Evolutionary conservation across 306 rosid species (phyloP).

Genomic region (Cicer arietinum): DNA sequence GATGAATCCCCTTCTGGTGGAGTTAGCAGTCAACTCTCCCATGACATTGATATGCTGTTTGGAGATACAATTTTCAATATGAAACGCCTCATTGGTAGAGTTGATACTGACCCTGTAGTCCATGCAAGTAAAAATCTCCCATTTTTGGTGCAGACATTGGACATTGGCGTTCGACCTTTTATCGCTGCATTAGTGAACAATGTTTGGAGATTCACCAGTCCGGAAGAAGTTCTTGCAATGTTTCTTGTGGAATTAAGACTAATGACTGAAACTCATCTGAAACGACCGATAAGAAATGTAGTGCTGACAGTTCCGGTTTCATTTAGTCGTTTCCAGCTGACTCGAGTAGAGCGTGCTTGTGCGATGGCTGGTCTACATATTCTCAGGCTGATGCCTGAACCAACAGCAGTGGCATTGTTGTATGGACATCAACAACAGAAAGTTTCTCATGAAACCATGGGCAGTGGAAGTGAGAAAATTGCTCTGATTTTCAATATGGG

Average conservation of each 20-base stretch:
- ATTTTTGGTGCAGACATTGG: constrained; percentile 84
- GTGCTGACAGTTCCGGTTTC: constrained; percentile 89
- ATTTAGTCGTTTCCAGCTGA: constrained; percentile 80
- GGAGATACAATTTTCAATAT: constrained; percentile 86
- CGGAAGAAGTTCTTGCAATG: constrained; percentile 82
- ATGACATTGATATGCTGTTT: constrained; percentile 67
- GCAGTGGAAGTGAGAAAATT: constrained; percentile 72
- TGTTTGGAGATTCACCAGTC: constrained; percentile 83
- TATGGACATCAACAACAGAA: constrained; percentile 79
- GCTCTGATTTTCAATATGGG: constrained; percentile 91
- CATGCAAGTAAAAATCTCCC: constrained; percentile 79
- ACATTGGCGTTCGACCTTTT: constrained; percentile 81
- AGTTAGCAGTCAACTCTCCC: constrained; percentile 55
- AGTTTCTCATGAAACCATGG: constrained; percentile 54
- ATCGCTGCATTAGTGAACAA: constrained; percentile 79
- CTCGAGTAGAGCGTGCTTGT: constrained; percentile 82
- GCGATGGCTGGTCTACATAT: constrained; percentile 90
- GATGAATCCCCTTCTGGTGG: constrained; percentile 74
- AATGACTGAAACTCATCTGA: constrained; percentile 70
- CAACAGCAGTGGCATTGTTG: constrained; percentile 89
- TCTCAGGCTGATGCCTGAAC: constrained; percentile 85
- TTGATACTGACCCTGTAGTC: constrained; percentile 85
- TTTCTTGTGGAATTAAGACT: constrained; percentile 67
- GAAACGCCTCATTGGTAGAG: constrained; percentile 90
- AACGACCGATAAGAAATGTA: constrained; percentile 64